Evolutionary conservation across 352 stramenopile species (phyloP).

Genomic region (Pythium brachiatum): DNA sequence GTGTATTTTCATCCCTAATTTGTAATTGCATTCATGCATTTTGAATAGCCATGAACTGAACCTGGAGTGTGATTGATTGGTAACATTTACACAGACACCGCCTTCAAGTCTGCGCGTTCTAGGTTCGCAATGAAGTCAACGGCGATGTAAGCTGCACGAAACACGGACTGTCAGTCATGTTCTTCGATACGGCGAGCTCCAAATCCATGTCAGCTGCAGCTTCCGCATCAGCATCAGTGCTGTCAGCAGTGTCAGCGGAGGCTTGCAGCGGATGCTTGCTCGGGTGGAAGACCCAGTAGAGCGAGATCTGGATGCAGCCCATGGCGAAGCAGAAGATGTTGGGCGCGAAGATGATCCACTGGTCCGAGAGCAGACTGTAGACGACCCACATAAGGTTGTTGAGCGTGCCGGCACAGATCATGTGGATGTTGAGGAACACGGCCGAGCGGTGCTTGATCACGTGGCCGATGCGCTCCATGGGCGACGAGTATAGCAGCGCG

Average conservation of each 20-base stretch:
- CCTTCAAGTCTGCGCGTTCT: background rate
- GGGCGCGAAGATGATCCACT: conserved; percentile 51
- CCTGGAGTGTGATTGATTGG: too few relatives aligned
- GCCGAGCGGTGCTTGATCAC: conserved; percentile 43
- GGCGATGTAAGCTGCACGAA: background rate
- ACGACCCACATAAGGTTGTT: conserved; percentile 53
- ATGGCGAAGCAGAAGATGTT: conserved; percentile 40
- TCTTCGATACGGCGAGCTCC: background rate
- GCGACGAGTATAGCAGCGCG: conserved; percentile 49
- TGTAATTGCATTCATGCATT: conserved; percentile 1
- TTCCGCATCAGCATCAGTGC: background rate
- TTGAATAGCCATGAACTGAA: too few relatives aligned
- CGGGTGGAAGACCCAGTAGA: conserved; percentile 47
- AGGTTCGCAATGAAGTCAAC: background rate
- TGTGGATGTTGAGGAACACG: conserved; percentile 46
- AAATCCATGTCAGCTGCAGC: background rate
- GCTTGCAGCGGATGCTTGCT: conserved; percentile 30
- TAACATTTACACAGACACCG: too few relatives aligned
- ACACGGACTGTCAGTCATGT: background rate
- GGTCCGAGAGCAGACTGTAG: conserved; percentile 36
- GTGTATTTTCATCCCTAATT: background rate
- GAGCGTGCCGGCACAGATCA: conserved; percentile 42
- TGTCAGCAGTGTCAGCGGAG: background rate
- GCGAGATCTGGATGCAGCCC: conserved; percentile 29
- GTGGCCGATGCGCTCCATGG: conserved; percentile 44